Base-by-base conservation (phyloP, 306 rosid genomes). In the Quercus variabilis region DNA sequence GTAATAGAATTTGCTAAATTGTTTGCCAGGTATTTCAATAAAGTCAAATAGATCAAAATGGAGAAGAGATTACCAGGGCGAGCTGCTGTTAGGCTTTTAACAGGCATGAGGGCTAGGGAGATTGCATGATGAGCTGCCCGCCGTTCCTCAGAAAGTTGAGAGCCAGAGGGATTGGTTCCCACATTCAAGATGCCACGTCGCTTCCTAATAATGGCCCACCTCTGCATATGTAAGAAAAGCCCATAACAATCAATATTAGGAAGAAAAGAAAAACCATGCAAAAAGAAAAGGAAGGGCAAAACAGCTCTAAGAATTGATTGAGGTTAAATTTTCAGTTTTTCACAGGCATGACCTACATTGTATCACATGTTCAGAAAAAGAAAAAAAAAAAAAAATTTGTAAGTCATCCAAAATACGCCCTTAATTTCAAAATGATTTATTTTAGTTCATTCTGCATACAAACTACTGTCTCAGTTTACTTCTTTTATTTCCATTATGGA, bases 91-190 rank as follows among this genome's bases (percentile, higher is more conserved):
- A 86, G 64, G 84, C 80, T 91, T 62, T 86, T 88, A 78, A 88
- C 88, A 38, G 90, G 98, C 88, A 83, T 85, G 63, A 94, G 93
- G 74, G 97, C 97, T 73, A 89, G 30, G 25, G 92, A 89, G 87
- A 93, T 84, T 18, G 99, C 91, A 70, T 88, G 93, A 67, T 90
- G 91, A 73, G 99, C 86, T 60, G 97, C 99, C 86, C 87, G 81
- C 77, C 90, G 92, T 75, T 85, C 94, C 59, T 93, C 97, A 49
- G 91, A 84, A 78, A 82, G 89, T 78, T 88, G 91, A 10, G 92
- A 71, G 76, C 87, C 84, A 63, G 86, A 76, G 57, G 84, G 52
- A 43, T 54, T 73, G 65, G 85, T 64, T 80, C 85, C 91, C 54
- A 83, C 52, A 83, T 74, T 90, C 74, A 72, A 58, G 77, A 80